Evolutionary conservation across 306 rosid genomes (phyloP).

Genomic region (Pterocarpus macrocarpus): DNA sequence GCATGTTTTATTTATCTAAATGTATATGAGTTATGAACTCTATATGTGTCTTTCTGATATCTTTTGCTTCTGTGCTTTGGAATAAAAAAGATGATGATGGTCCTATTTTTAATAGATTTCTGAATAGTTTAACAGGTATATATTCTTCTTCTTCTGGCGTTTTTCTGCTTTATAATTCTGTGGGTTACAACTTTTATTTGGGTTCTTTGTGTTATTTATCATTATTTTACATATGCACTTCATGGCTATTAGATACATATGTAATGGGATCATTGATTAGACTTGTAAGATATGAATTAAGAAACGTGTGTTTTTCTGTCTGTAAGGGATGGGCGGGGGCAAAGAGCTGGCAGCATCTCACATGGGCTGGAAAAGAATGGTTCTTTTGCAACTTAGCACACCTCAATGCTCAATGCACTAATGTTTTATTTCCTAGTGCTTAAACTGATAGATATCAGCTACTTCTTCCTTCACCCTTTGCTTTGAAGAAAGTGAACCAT

Average conservation of each 20-base stretch:
- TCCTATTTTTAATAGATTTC: conserved; percentile 27
- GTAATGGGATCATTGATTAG: conserved; percentile 59
- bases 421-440: not conserved
- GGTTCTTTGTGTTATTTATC: conserved; percentile 9
- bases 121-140: conserved; percentile 34
- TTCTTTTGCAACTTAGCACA: not conserved
- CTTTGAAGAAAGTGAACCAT: conserved; percentile 7
- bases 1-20: conserved; percentile 30
- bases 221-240: conserved; percentile 33
- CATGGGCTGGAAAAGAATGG: not conserved
- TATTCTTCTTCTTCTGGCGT: conserved; percentile 25
- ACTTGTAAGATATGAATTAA: conserved; percentile 36
- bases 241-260: conserved; percentile 42
- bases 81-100: conserved; percentile 55
- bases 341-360: too few species aligned
- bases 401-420: not conserved
- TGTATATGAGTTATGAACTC: conserved; percentile 58
- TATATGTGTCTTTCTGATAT: conserved; percentile 25
- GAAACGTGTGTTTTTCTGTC: too few species aligned
- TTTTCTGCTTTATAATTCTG: conserved; percentile 1
- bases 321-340: too few species aligned
- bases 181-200: conserved; percentile 34
- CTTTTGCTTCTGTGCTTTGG: conserved; percentile 49
- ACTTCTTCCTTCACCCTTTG: not conserved
- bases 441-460: not conserved